Base-by-base conservation (phyloP, 2,329 filamentous ascomycete genomes). In the Neofusicoccum sp. region DNA sequence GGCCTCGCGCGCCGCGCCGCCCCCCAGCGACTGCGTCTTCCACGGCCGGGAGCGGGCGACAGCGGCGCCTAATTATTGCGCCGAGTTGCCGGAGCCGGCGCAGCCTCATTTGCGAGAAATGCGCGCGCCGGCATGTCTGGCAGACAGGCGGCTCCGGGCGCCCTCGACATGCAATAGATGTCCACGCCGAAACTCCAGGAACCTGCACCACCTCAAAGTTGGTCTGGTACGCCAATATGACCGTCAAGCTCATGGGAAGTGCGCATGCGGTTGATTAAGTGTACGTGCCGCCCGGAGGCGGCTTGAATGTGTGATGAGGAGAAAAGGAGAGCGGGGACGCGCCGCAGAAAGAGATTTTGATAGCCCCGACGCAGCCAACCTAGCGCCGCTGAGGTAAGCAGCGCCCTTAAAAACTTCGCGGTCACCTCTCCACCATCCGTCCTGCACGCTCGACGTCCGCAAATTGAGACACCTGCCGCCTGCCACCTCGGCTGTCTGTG, bases 201-300 rank as follows among this genome's bases (percentile, higher is more conserved):
- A 56, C 61, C 54, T 59, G 52, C 52, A 39, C 61, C 29, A 29
- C 52, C 61, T 58, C 44, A n/a, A 41, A n/a, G 68, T 75, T 70
- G 63, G 66, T 78, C 73, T 78, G 70, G 76, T 74, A 76, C 77
- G 75, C 73, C 78, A 79, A 79, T 79, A 78, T 79, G 77, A 79
- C 76, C 71, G 76, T 71, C 76, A 74, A 74, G 71, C 74, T 71
- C 72, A 76, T 76, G 59, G 60, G 28, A 61, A 68, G 61, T 62
- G 67, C 72, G 48, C 69, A 72, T 73, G 74, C 75, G 75, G 76
- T 79, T 79, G 77, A 79, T 79, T 79, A 77, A 77, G 76, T 75
- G 77, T 76, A 71, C 77, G 66, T 63, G 5, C 50, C 48, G 43
- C 43, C 54, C 44, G 36, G 65, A 60, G 31, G 34, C 69, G 66